Base-by-base conservation (phyloP, 331 rosid genomes). In the Ulmus americana region DNA sequence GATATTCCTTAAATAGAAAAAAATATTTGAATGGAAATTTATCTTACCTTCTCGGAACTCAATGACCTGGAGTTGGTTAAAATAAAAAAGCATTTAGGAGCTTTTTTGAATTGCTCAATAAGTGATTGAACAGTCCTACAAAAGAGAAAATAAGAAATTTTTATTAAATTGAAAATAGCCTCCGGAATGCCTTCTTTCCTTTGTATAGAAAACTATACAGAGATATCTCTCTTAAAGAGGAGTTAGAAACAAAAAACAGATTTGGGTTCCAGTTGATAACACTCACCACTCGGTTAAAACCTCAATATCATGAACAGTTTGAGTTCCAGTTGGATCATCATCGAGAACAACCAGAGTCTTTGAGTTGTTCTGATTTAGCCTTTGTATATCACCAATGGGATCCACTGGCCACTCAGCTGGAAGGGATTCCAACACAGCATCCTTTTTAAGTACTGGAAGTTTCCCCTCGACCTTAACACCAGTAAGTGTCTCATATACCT, bases 291-390 rank as follows among this genome's bases (percentile, higher is more conserved):
- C 95, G 46, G 95, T 89, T 67, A 89, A 75, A 18, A 92, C 98
- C 73, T 92, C 94, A 76, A 92, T 85, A 75, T 89, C 95, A 75
- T 92, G 98, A 72, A 92, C 98, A 72, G 96, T 92, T 83, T 92
- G 98, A 64, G 98, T 89, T 86, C 96, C 96, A n/a, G 95, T 89
- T 9, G 98, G 98, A 83, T 92, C 98, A 61, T 92, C 98, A 64
- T 89, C 98, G 55, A 92, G 82, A 70, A 89, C 96, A 54, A 92
- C 94, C 85, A 92, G 82, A 79, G 81, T 63, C 69, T 89, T 92
- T 54, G 89, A 82, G 69, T 64, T 85, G 49, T 55, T 77, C 74
- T 82, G 88, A 69, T 77, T 86, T 68, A 86, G 79, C 57, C 45
- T 83, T 62, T 83, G 86, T 69, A 92, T 85, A 72, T 85, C 96